Conservation (phyloP, 2,329 filamentous ascomycete species). For the Fusarium keratoplasticum region DNA sequence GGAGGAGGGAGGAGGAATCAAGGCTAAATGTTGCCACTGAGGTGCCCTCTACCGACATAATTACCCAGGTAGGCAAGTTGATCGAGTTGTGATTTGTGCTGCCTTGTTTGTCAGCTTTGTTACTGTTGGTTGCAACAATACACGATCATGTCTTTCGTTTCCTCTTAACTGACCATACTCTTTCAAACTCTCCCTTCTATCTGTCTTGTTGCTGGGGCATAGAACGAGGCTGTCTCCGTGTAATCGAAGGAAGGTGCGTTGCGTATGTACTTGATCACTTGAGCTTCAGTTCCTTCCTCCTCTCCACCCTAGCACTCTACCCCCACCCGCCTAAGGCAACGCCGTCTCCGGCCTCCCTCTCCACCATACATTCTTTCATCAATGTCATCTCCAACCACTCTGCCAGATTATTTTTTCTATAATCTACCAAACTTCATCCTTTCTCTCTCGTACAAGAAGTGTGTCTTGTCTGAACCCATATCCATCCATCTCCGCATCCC, state of each 20-base stretch:
- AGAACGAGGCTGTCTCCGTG: background rate
- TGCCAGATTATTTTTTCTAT: conserved; percentile 1
- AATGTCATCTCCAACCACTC: background rate
- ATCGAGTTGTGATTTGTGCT: conserved; percentile 3
- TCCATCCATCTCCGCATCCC: background rate
- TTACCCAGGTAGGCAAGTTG: background rate
- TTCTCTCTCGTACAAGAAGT: background rate
- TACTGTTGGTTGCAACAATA: conserved; percentile 11
- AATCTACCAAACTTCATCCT: conserved; percentile 1
- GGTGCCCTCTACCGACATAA: background rate
- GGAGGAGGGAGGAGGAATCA: conserved; percentile 30
- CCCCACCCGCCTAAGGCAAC: conserved; percentile 35
- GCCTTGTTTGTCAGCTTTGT: conserved; percentile 26
- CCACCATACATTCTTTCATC: conserved; percentile 11
- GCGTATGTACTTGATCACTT: conserved; percentile 20
- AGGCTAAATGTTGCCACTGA: conserved; percentile 35
- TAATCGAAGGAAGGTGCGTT: conserved; percentile 8
- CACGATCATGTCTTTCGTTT: background rate
- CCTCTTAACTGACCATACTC: background rate
- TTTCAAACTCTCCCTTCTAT: background rate
- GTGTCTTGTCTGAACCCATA: background rate
- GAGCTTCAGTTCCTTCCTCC: conserved; percentile 31
- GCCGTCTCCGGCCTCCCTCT: conserved; percentile 31
- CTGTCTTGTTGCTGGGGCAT: background rate
- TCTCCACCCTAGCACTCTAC: conserved; percentile 31